Conservation (phyloP, 1,139 yeast species). For the Pneumocystis wakefieldiae region DNA sequence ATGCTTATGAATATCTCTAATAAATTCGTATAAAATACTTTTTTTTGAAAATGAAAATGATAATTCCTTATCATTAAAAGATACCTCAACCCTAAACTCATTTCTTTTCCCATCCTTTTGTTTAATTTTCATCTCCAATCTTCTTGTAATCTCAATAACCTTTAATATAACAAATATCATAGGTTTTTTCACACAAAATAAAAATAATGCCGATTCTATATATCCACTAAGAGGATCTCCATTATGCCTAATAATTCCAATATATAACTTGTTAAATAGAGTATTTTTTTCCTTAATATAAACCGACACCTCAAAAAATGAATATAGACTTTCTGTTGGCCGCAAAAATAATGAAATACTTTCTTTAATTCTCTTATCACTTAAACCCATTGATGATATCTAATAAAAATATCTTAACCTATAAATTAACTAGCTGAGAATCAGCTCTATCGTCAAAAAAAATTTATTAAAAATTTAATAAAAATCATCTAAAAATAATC, state of each 20-base stretch:
- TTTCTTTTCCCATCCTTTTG: not conserved
- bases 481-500: no score
- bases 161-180: not conserved
- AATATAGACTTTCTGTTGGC: not conserved
- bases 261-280: not conserved
- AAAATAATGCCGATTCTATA: not conserved
- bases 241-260: not conserved
- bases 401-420: not conserved
- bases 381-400: not conserved
- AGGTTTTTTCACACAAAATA: not conserved
- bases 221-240: not conserved
- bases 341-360: not conserved
- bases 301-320: not conserved
- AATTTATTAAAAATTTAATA: no score
- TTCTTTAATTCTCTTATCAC: not conserved
- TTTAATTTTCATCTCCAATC: not conserved
- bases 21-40: not conserved
- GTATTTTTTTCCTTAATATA: not conserved
- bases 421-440: not conserved
- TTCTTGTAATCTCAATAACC: not conserved
- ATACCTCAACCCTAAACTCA: not conserved
- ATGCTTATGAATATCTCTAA: not conserved
- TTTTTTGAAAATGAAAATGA: not conserved
- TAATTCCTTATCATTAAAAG: not conserved
- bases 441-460: no score